Base-by-base conservation (phyloP, 495 filamentous ascomycete genomes). In the Xylaria acuta region DNA sequence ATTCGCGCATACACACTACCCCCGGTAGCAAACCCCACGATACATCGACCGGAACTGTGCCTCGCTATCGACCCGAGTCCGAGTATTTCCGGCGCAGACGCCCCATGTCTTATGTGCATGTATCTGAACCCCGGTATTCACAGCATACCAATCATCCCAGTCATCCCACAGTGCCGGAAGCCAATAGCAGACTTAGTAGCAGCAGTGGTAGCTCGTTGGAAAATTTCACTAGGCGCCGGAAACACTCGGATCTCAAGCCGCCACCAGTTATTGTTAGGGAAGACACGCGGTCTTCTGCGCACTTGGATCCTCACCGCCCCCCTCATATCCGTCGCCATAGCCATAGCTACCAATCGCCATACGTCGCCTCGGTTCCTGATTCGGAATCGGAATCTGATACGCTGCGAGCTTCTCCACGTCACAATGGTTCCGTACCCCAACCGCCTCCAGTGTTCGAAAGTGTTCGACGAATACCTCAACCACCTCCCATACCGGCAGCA, bases 41-140 rank as follows among this genome's bases (percentile, higher is more conserved):
- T 38, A 3, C 74, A 16, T 41, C 72, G 9, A 67, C 70, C 22
- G 70, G 68, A 36, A 2, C 72, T 14, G 43, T 71, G 11, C 75
- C 72, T 43, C 78, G 65, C 4, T 56, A 60, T 6, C 76, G 73
- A 34, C 76, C 74, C 4, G 79, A 76, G 53, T 73, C 74, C 40
- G 80, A 81, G 47, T 79, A 78, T 70, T 78, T 79, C 49, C 74
- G 74, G 38, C 71, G 74, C 54, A 70, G 70, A 71, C 75, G 74
- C 11, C 77, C 80, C 12, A 75, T 79, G 34, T 30, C 77, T 14
- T 79, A 75, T 71, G 67, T 76, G 20, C 80, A 79, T 63, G 75
- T 80, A 47, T 41, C 76, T 27, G 68, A 77, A 25, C 75, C 64
- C 67, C 73, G 74, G 41, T 76, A 76, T 41, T 9, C 77, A 32